Evolutionary conservation across 192 early-diverging fungal species (phyloP), one percentile per base, ranked within the genome.

Genomic region (Backusella luteola): DNA sequence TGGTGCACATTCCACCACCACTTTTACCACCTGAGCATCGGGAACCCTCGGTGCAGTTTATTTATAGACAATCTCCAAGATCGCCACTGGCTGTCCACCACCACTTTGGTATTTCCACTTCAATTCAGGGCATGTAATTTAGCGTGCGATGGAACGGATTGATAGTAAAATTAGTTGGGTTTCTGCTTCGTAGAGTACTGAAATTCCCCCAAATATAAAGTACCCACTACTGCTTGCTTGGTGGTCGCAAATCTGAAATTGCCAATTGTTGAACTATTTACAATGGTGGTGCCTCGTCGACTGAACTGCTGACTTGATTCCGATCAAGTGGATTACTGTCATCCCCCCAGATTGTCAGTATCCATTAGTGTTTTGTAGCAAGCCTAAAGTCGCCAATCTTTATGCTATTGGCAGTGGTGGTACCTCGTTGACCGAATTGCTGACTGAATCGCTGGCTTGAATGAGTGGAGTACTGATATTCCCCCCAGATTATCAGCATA

Each of bases 1-100:
- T 92, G n/a, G 90, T 88, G 63, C 88, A 85, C 34, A 90, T 87
- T 34, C 91, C 67, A 90, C 90, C 4, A 93, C 91, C 1, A 94
- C 90, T 29, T 93, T 92, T 17, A 98, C 80, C 3, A 96, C 87
- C 80, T 99, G 96, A 3, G 95, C 96, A 39, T 96, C 96, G 0
- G 94, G 89, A 42, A 95, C 87, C 90, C 91, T 93, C 52, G 78
- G 83, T 67, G 81, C 76, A 14, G 84, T 89, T 69, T 82, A 80
- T 19, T 38, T 71, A 44, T 90, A 90, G 5, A 97, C 92, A 56
- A 97, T 94, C 74, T 99, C 97, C 85, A 98, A 76, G 2, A 93
- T 86, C 15, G 87, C 82, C 46, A 90, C 82, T 1, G 96, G 96
- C 81, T 96, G 96, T 4, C 95, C 96, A 6, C 96, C 96, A 6